Base-by-base conservation (phyloP, 1,284 basidiomycete species). In the Rhodotorula sp. region DNA sequence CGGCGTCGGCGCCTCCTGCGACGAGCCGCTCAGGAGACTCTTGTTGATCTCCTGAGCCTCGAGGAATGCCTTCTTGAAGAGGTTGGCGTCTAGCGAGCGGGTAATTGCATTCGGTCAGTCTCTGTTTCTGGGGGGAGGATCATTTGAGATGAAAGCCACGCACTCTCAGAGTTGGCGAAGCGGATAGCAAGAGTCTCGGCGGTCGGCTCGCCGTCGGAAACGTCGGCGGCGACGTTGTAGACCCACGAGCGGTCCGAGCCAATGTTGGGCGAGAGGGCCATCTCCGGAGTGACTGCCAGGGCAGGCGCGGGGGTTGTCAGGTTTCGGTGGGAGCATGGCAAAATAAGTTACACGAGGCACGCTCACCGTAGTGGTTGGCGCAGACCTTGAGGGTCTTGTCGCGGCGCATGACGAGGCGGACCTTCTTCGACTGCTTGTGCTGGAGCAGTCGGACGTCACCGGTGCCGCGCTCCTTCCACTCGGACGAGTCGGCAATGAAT, bases 311-410 rank as follows among this genome's bases (percentile, higher is more conserved):
- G 18, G 3, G 34, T 38, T 34, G 19, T 57, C 19, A 28, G 8
- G 3, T 14, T 50, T 28, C 28, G 28, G 28, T 28, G 28, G 28
- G 28, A 28, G 28, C 28, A 28, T 28, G 28, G 28, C 28, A 28
- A 28, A 28, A 28, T 2, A 28, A 28, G 28, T 28, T 28, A 28
- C 28, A 28, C 28, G 28, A 28, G 28, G 34, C 34, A 6, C 34
- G 88, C 93, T 84, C 80, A 97, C 95, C 87, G 78, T 88, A 85
- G 84, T 99, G 97, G 85, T 99, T 99, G 72, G 97, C 97, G 84
- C 97, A 99, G 82, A 99, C 95, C 84, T 99, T 99, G 83, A 95
- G 87, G 60, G 97, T 99, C 89, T 98, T 98, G 87, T 99, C 97
- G 83, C 97, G 91, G 84, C 97, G 87, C 97, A 99, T 99, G 81